Evolutionary conservation across 306 rosid genomes (phyloP).

Genomic region (Lathyrus oleraceus): DNA sequence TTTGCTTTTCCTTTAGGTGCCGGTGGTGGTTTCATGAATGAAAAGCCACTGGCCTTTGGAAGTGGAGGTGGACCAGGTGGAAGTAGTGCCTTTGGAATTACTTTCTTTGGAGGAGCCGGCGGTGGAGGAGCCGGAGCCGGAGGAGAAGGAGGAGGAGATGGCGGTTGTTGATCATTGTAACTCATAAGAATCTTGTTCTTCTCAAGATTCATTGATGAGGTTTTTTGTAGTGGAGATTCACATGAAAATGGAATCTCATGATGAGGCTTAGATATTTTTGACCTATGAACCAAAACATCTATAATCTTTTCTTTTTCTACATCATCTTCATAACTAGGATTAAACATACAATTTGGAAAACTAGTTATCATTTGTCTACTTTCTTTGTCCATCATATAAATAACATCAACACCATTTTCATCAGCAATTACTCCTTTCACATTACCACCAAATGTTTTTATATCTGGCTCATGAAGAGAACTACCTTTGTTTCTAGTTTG

Average conservation of each 20-base stretch:
- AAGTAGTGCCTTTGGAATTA: constrained; percentile 33
- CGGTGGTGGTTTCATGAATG: constrained; percentile 51
- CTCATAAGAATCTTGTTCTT: constrained; percentile 27
- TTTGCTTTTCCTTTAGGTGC: constrained; percentile 44
- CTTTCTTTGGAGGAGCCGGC: not conserved
- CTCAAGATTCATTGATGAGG: constrained; percentile 38
- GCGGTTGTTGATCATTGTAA: constrained; percentile 22
- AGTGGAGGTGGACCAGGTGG: constrained; percentile 44
- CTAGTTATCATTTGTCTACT: constrained; percentile 38
- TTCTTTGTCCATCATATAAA: constrained; percentile 51
- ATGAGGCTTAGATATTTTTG: constrained; percentile 19
- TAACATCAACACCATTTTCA: constrained; percentile 52
- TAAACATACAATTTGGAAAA: constrained; percentile 43
- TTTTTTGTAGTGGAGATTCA: constrained; percentile 32
- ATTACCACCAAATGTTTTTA: constrained; percentile 46
- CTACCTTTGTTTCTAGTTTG: constrained; percentile 32
- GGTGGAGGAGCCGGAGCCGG: not conserved
- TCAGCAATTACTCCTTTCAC: constrained; percentile 52
- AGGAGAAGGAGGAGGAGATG: not conserved
- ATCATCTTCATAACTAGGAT: constrained; percentile 54
- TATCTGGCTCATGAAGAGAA: constrained; percentile 42
- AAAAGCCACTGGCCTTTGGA: constrained; percentile 39
- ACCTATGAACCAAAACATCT: constrained; percentile 40
- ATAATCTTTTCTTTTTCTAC: constrained; percentile 48
- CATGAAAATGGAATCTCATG: constrained; percentile 8